Conservation (phyloP, 1,284 basidiomycete species). For the Afroboletus lepidellus region DNA sequence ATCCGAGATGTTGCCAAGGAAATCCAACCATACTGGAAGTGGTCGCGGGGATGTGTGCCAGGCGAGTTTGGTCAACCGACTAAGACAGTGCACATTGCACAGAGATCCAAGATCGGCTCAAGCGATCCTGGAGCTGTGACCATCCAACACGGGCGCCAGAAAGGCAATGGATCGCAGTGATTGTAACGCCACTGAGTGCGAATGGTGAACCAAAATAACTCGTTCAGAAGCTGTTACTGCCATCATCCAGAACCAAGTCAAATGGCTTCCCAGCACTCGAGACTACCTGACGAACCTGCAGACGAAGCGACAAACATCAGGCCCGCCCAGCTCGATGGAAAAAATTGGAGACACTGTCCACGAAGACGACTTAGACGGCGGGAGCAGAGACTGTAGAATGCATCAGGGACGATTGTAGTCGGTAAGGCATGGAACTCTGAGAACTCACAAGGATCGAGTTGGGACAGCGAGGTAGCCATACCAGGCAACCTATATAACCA, state of each 20-base stretch:
- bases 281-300: too few relatives aligned
- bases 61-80: neutral
- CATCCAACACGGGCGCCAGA: neutral
- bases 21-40: neutral
- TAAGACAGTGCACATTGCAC: neutral
- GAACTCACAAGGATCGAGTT: neutral
- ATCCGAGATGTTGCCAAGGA: neutral
- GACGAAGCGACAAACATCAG: too few relatives aligned
- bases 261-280: neutral
- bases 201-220: neutral
- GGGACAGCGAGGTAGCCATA: neutral
- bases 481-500: neutral
- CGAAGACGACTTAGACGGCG: too few relatives aligned
- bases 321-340: too few relatives aligned
- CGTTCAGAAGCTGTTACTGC: neutral
- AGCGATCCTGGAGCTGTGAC: neutral
- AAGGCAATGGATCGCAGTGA: neutral
- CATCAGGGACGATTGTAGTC: neutral
- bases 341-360: too few relatives aligned
- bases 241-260: neutral
- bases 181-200: neutral
- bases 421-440: neutral
- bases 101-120: neutral
- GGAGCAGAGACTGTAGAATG: too few relatives aligned
- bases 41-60: neutral